phyloP scores from a whole-genome alignment of 208 protist genomes.

The Endotrypanum monterogeii region DNA sequence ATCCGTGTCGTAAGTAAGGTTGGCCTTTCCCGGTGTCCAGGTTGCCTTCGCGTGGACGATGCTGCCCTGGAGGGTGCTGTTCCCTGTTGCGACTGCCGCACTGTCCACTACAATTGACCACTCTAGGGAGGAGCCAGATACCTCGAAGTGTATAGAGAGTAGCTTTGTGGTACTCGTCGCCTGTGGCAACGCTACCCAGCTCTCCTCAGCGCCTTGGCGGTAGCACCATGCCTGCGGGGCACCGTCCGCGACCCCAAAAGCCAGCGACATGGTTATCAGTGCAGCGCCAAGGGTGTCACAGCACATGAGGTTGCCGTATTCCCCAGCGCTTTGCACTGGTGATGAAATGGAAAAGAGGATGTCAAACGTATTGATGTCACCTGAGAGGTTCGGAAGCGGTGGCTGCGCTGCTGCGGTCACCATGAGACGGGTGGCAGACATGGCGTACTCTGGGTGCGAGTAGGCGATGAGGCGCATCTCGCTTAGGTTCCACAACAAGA shows the following conservation, averaged over 20 bases:
- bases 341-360: conserved; percentile 27
- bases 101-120: conserved; percentile 31
- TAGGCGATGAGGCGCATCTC: conserved; percentile 67
- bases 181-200: conserved; percentile 35
- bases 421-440: conserved; percentile 38
- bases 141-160: conserved; percentile 27
- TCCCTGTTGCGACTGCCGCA: conserved; percentile 20
- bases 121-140: conserved; percentile 28
- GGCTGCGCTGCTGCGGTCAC: conserved; percentile 43
- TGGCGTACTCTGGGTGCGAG: conserved; percentile 38
- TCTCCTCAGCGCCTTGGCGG: conserved; percentile 33
- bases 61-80: conserved; percentile 32
- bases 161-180: conserved; percentile 19
- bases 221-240: conserved; percentile 43
- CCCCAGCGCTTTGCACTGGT: conserved; percentile 30
- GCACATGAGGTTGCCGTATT: conserved; percentile 51
- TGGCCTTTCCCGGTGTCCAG: conserved; percentile 43
- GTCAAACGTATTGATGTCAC: conserved; percentile 52
- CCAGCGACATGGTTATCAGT: conserved; percentile 43
- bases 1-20: conserved; percentile 50
- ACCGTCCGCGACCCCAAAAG: conserved; percentile 45
- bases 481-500: conserved; percentile 76
- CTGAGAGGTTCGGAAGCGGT: conserved; percentile 55
- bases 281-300: conserved; percentile 47
- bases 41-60: conserved; percentile 49